Base-by-base conservation (phyloP, 2,329 filamentous ascomycete genomes). In the Penicillium sumatraense region DNA sequence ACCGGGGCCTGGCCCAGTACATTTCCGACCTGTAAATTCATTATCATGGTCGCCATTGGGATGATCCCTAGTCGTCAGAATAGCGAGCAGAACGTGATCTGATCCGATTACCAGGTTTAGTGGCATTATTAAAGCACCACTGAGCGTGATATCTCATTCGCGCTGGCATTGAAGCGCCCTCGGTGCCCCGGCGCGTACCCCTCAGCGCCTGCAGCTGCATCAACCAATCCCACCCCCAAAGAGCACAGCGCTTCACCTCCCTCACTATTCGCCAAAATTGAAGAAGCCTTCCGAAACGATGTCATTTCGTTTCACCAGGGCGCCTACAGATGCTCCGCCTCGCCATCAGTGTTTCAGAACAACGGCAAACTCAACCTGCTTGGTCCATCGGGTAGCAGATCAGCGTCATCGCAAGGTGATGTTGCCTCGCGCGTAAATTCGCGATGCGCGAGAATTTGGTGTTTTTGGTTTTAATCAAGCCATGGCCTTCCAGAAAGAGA, bases 281-380 rank as follows among this genome's bases (percentile, higher is more conserved):
- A 7, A 7, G 20, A 24, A 27, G 23, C 9, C 20, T 38, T 16
- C 16, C 48, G 10, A 31, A 35, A 46, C 36, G 38, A 61, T 61
- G 50, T 55, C 55, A 55, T 57, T 42, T 51, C 33, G 68, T 72
- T 69, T 71, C 67, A 70, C 51, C 49, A 57, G 47, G 56, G 71
- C 70, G 71, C 70, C 53, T 68, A 66, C 57, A 61, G 50, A 33
- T 40, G 41, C 54, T 49, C 42, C 56, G 51, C 61, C 59, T 59
- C 55, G 33, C 54, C 38, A 26, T 44, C 44, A 45, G 56, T 54
- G 67, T 72, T 64, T 71, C 65, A 67, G 56, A 58, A 29, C 20
- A 13, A n/a, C 24, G 27, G 51, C 11, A 26, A 48, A 23, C 20
- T 26, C 18, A 44, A 53, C 48, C 24, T 54, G 44, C 44, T 60